phyloP scores from a whole-genome alignment of 768 basidiomycete genomes.

The Pisolithus orientalis region DNA sequence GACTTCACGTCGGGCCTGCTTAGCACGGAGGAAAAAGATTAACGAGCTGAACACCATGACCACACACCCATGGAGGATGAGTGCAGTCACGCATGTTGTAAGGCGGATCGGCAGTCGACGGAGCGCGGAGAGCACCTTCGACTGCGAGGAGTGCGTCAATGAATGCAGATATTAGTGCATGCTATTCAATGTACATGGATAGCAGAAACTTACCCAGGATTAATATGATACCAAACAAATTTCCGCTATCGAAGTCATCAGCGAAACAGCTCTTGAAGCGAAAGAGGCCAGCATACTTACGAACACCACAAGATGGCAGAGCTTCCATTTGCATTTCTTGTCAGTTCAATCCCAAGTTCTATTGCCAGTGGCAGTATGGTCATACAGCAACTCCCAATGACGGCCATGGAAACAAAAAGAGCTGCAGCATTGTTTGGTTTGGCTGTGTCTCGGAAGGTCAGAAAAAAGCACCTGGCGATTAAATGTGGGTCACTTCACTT shows the following conservation, averaged over 20 bases:
- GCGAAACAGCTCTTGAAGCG: not conserved
- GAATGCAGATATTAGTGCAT: not conserved
- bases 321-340: conserved; percentile 72
- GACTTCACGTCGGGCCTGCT: conserved; percentile 53
- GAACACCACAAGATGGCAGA: conserved; percentile 71
- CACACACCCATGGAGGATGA: conserved; percentile 61
- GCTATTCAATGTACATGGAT: not conserved
- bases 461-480: too few species aligned
- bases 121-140: conserved; percentile 62
- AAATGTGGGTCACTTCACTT: conserved; percentile 11
- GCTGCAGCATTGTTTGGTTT: conserved; percentile 52
- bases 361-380: conserved; percentile 70
- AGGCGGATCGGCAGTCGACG: conserved; percentile 56
- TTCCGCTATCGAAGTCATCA: conserved; percentile 40
- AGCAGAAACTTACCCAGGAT: conserved; percentile 44
- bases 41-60: conserved; percentile 33
- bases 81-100: conserved; percentile 62
- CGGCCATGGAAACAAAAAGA: conserved; percentile 58
- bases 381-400: conserved; percentile 62
- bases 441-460: conserved; percentile 33
- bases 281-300: conserved; percentile 33
- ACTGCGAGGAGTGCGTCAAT: conserved; percentile 29
- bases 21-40: conserved; percentile 51
- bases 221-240: conserved; percentile 55
- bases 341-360: conserved; percentile 76